phyloP scores from a whole-genome alignment of 148 eudicot genomes.

The Vaccinium darrowii region DNA sequence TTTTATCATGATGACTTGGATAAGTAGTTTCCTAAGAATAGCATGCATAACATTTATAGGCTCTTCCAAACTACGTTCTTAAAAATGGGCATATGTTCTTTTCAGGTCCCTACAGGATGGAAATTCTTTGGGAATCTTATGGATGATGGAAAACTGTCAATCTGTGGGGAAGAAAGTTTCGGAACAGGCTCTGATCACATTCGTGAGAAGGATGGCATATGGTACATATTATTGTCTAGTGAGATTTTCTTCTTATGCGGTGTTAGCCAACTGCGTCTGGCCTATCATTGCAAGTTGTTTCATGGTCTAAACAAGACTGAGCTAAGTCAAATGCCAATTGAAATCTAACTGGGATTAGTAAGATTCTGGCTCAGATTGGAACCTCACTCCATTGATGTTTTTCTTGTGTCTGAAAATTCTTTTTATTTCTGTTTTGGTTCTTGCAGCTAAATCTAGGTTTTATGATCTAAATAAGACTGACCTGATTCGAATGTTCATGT shows the following conservation, averaged over 20 bases:
- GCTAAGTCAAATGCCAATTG: background rate
- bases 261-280: constrained; percentile 1
- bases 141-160: constrained; percentile 91
- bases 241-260: background rate
- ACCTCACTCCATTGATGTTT: background rate
- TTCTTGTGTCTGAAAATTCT: background rate
- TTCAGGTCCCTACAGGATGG: constrained; percentile 99
- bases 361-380: background rate
- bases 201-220: constrained; percentile 99
- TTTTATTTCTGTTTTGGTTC: background rate
- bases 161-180: constrained; percentile 99
- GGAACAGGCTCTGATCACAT: constrained; percentile 99
- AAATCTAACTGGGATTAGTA: background rate
- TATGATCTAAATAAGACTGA: background rate
- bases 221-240: constrained; percentile 43
- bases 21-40: background rate
- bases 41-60: background rate
- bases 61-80: background rate
- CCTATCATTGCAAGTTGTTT: background rate
- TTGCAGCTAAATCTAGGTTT: background rate
- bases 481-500: background rate
- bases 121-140: constrained; percentile 98
- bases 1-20: constrained; percentile 13
- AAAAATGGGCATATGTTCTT: constrained; percentile 10
- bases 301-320: background rate